Evolutionary conservation across 768 basidiomycete species (phyloP).

Genomic region (Naganishia vaughanmartiniae): DNA sequence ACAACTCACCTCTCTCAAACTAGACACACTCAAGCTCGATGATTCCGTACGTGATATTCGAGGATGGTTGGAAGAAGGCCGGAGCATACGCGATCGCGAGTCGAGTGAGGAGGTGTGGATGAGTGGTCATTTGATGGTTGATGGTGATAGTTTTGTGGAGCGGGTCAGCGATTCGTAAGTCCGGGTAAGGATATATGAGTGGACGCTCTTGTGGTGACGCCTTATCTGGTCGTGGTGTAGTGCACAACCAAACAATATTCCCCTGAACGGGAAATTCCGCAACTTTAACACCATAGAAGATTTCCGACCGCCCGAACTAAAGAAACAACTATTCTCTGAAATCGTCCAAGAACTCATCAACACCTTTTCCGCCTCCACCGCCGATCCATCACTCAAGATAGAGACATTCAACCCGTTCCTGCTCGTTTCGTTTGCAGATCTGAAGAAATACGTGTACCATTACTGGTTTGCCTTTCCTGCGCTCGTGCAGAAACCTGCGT

Average conservation of each 20-base stretch:
- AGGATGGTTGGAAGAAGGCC: constrained; percentile 70
- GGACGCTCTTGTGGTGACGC: background rate
- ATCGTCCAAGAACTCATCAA: constrained; percentile 58
- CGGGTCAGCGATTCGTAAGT: constrained; percentile 39
- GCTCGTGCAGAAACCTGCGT: constrained; percentile 80
- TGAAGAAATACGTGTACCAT: constrained; percentile 96
- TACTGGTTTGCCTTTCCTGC: constrained; percentile 99
- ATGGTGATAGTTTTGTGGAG: constrained; percentile 42
- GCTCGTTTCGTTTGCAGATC: constrained; percentile 88
- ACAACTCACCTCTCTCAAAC: constrained; percentile 78
- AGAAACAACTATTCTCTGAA: constrained; percentile 77
- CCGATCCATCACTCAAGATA: constrained; percentile 46
- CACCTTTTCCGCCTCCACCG: constrained; percentile 31
- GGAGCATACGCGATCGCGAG: constrained; percentile 69
- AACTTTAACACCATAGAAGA: constrained; percentile 98
- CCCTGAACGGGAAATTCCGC: constrained; percentile 68
- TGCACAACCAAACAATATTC: constrained; percentile 32
- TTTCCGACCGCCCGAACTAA: constrained; percentile 76
- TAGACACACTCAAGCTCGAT: constrained; percentile 80
- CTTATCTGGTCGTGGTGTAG: background rate
- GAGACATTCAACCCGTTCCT: constrained; percentile 68
- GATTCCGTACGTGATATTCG: constrained; percentile 60
- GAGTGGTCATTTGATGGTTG: constrained; percentile 52
- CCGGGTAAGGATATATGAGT: background rate
- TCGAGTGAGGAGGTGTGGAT: constrained; percentile 65